phyloP scores from a whole-genome alignment of 495 filamentous ascomycete genomes.

The Tuber umbilicatum region DNA sequence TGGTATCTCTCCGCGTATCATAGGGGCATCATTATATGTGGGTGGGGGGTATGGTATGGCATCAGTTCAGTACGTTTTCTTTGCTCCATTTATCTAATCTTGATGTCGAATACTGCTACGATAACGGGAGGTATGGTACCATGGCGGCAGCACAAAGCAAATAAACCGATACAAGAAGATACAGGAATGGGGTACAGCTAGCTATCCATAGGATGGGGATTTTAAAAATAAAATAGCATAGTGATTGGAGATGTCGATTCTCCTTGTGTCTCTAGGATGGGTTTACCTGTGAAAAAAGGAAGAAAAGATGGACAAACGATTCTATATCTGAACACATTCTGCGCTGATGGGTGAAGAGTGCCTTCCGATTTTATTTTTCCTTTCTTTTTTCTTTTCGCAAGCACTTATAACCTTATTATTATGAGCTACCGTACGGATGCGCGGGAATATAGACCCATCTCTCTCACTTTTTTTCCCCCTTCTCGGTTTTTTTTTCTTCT shows the following conservation, averaged over 20 bases:
- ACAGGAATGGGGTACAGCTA: neutral
- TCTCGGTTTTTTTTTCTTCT: neutral
- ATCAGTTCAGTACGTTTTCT: neutral
- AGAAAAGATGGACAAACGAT: neutral
- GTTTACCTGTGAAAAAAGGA: neutral
- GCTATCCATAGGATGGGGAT: neutral
- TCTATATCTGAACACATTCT: conserved; percentile 1
- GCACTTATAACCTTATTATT: neutral
- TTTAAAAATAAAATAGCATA: conserved; percentile 3
- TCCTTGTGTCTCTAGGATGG: neutral
- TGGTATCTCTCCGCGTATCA: conserved; percentile 11
- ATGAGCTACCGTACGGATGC: neutral
- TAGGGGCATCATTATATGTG: conserved; percentile 16
- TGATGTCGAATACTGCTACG: conserved; percentile 32
- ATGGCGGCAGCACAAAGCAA: neutral
- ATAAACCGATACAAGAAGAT: neutral
- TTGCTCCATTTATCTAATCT: conserved; percentile 33
- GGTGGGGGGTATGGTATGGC: conserved; percentile 16
- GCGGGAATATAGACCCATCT: conserved; percentile 4
- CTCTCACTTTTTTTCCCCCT: neutral
- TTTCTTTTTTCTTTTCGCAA: neutral
- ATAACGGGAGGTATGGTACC: neutral
- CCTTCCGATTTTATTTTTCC: neutral
- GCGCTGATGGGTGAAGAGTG: neutral
- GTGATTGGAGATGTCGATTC: neutral